Evolutionary conservation across 164 flowering plant species (phyloP), one percentile per base, ranked within the genome.

Genomic region (Euptelea pleiosperma): DNA sequence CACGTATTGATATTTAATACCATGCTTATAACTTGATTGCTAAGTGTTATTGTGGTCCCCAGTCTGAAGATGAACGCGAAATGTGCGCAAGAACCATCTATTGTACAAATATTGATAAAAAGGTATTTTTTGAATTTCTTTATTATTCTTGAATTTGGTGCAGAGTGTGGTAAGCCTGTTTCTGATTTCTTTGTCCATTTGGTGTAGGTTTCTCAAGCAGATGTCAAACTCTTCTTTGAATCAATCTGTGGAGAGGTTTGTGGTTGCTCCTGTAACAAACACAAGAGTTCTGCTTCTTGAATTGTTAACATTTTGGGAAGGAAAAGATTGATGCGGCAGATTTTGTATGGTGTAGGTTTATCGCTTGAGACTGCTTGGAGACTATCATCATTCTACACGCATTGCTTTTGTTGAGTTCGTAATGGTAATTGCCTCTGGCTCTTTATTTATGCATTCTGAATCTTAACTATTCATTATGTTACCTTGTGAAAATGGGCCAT

Each of bases 331-430:
- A 59, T 33, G 26, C 12, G 2, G 4, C 14, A 44, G 21, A 42
- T 50, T 34, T 57, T 61, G 26, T 50, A 4, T 52, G 40, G 11
- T 31, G 7, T 36, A 75, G 83, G 77, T 79, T 60, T 31, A 70
- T 79, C 40, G 8, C 1, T 59, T 87, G 73, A 82, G 90, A 80
- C 72, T 88, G 49, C 82, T 88, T 0, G 91, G 91, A 47, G 96
- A 88, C 71, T 79, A 82, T 66, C 85, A 75, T 45, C 96, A 85
- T 65, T 78, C 83, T 15, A 87, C 96, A 33, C 86, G 96, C 29
- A 85, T 85, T 75, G 89, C 89, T 57, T 85, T 88, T 78, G 91
- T 88, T 29, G 96, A 88, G 77, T 88, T 88, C 67, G 77, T 79
- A 30, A 66, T 77, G 89, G 96, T 87, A 73, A 41, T 19, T 50